These are phyloP conservation scores for Tylopilus plumbeoviolaceoides DNA, from an alignment of 768 basidiomycete species.

Conservation along the genomic window DNA sequence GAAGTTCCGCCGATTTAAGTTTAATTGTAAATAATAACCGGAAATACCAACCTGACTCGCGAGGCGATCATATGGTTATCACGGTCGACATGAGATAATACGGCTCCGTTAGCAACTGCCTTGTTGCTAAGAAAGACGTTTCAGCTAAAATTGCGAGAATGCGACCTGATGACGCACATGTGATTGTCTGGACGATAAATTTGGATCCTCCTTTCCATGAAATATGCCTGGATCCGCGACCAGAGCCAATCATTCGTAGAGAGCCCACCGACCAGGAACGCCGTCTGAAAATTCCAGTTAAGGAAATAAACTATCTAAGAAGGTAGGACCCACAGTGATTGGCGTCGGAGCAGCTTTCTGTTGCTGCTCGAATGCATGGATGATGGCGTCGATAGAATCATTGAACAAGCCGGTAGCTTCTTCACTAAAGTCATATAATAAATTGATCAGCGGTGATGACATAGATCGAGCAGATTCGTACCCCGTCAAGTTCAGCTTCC, in stretches of 20 bases:
- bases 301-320: not conserved
- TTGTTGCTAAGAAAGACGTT: constrained; percentile 1
- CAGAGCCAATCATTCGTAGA: constrained; percentile 10
- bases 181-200: constrained; percentile 8
- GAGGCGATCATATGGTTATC: too few relatives aligned
- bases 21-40: too few relatives aligned
- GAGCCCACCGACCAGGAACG: constrained; percentile 9
- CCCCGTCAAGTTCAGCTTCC: constrained; percentile 14
- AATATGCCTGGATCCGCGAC: constrained; percentile 10
- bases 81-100: not conserved
- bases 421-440: not conserved
- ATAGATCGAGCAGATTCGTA: not conserved
- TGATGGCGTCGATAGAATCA: constrained; percentile 7
- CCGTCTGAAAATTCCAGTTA: not conserved
- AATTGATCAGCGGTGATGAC: not conserved
- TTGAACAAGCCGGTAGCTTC: constrained; percentile 11
- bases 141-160: not conserved
- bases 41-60: too few relatives aligned
- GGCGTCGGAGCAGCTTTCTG: not conserved
- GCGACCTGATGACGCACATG: not conserved
- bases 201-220: not conserved
- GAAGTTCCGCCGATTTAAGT: too few relatives aligned
- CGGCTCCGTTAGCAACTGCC: constrained; percentile 6
- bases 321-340: constrained; percentile 1
- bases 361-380: constrained; percentile 12